These are phyloP conservation scores for Alternaria sp. DNA, from an alignment of 2,329 filamentous ascomycete species.

Conservation along the genomic window DNA sequence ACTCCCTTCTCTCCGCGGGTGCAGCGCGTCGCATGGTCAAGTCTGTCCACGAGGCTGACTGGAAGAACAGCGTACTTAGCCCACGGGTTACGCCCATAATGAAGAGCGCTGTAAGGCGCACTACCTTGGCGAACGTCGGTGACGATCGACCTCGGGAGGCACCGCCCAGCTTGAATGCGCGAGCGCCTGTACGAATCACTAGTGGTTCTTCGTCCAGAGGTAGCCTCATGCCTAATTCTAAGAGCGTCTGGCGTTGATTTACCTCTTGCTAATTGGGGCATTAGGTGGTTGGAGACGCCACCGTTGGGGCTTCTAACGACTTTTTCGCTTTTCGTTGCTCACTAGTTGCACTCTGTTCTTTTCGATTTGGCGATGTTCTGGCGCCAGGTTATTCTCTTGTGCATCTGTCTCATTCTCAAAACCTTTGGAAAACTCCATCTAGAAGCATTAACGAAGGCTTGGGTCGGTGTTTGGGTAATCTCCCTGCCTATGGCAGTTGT, in stretches of 20 bases:
- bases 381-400: not conserved
- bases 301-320: constrained; percentile 2
- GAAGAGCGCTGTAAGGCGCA: constrained; percentile 56
- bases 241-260: constrained; percentile 44
- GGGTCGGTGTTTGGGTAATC: constrained; percentile 9
- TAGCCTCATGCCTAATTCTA: constrained; percentile 38
- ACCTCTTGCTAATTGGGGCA: constrained; percentile 1
- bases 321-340: not conserved
- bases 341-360: not conserved
- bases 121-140: constrained; percentile 42
- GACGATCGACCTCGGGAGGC: constrained; percentile 39
- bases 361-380: not conserved
- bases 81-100: constrained; percentile 66
- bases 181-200: constrained; percentile 42
- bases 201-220: constrained; percentile 41
- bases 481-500: constrained; percentile 13
- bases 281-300: constrained; percentile 1
- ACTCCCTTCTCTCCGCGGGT: constrained; percentile 67
- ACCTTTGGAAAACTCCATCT: constrained; percentile 3
- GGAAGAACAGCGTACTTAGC: constrained; percentile 65
- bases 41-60: constrained; percentile 63
- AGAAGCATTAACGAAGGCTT: constrained; percentile 9
- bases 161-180: constrained; percentile 27
- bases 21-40: constrained; percentile 72
- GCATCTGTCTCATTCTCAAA: not conserved